Evolutionary conservation across 345 rosid genomes (phyloP).

Genomic region (Salix udensis): DNA sequence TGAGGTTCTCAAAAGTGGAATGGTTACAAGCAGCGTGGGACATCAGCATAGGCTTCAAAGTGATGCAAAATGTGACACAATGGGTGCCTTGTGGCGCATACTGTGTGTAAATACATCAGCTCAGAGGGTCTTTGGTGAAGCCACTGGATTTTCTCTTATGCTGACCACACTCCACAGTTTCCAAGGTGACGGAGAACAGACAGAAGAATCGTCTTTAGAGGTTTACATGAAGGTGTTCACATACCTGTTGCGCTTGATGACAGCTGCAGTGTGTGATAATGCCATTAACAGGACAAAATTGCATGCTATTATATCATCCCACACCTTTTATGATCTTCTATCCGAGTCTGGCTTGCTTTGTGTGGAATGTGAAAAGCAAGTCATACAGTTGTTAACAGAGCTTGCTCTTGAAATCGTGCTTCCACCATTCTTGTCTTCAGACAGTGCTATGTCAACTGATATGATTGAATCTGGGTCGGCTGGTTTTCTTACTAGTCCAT

Average conservation of each 20-base stretch:
- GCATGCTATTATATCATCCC: conserved; percentile 75
- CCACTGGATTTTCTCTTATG: conserved; percentile 96
- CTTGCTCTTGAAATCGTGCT: conserved; percentile 92
- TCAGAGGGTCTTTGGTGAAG: conserved; percentile 91
- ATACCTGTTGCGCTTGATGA: conserved; percentile 79
- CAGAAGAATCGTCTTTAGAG: conserved; percentile 50
- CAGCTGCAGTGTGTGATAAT: conserved; percentile 80
- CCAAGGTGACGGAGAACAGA: conserved; percentile 59
- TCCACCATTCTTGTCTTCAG: conserved; percentile 80
- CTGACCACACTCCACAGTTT: conserved; percentile 86
- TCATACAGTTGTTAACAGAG: conserved; percentile 83
- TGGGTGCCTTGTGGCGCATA: conserved; percentile 97
- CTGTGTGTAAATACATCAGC: conserved; percentile 78
- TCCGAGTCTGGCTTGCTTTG: conserved; percentile 90
- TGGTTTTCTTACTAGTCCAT: conserved; percentile 49
- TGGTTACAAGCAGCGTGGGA: conserved; percentile 85
- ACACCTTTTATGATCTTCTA: conserved; percentile 86
- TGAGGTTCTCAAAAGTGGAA: conserved; percentile 94
- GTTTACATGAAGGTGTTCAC: conserved; percentile 69
- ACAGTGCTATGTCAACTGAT: conserved; percentile 41
- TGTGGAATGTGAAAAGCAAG: conserved; percentile 93
- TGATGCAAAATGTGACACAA: conserved; percentile 94
- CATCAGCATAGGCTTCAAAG: conserved; percentile 81
- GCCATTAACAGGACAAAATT: conserved; percentile 78
- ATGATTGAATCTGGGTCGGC: conserved; percentile 42